These are phyloP conservation scores for Blastocystis sp. DNA, from an alignment of 352 stramenopile genomes.

Conservation along the genomic window DNA sequence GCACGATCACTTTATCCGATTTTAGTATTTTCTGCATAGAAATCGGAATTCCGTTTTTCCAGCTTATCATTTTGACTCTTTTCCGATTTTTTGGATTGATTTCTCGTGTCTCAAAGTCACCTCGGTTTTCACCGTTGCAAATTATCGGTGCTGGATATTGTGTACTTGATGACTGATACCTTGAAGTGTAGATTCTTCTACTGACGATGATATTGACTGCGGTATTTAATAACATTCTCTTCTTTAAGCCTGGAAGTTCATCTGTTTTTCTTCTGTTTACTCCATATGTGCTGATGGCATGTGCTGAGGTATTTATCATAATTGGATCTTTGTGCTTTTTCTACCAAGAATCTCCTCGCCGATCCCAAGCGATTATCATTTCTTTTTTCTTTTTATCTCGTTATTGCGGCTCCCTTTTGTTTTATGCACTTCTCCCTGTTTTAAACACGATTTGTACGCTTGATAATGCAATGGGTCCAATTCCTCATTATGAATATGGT, in stretches of 20 bases:
- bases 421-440: slow-evolving; percentile 5
- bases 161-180: neutral
- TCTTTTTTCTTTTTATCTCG: neutral
- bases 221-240: neutral
- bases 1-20: neutral
- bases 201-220: neutral
- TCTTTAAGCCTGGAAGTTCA: neutral
- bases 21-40: neutral
- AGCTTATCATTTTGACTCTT: neutral
- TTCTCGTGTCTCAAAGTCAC: neutral
- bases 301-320: neutral
- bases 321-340: slow-evolving; percentile 22
- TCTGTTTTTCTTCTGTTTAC: neutral
- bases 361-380: slow-evolving; percentile 19
- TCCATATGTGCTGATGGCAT: neutral
- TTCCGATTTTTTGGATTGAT: neutral
- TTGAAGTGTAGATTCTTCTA: neutral
- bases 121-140: neutral
- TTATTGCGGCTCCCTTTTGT: slow-evolving; percentile 51
- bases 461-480: neutral
- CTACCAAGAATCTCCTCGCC: slow-evolving; percentile 22
- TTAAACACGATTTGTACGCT: neutral
- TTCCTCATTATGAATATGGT: slow-evolving; percentile 31
- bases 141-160: neutral
- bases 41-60: neutral